phyloP scores from a whole-genome alignment of 176 grass and related monocot species.

The Aegilops tauschii region DNA sequence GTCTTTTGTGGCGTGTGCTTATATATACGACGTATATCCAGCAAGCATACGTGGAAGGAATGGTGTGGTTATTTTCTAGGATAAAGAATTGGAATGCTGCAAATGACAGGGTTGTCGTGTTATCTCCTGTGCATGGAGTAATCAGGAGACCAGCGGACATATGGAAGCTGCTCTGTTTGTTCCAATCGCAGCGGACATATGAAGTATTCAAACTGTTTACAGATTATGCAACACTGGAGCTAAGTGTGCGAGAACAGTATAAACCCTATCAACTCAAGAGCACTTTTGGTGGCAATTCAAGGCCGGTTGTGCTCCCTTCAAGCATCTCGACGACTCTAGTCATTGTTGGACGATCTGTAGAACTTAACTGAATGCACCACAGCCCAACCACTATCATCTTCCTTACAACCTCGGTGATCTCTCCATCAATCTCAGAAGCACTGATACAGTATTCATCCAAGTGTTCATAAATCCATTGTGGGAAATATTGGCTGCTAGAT shows the following conservation, averaged over 20 bases:
- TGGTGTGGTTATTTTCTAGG: background rate
- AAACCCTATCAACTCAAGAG: background rate
- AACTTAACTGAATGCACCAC: slow-evolving; percentile 52
- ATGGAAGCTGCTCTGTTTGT: slow-evolving; percentile 29
- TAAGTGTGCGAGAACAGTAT: background rate
- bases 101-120: background rate
- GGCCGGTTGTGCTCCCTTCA: slow-evolving; percentile 17
- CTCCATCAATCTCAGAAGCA: slow-evolving; percentile 32
- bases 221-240: background rate
- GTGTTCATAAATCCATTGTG: slow-evolving; percentile 40
- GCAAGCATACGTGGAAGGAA: background rate
- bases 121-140: slow-evolving; percentile 20
- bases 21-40: background rate
- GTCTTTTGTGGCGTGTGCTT: background rate
- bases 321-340: slow-evolving; percentile 51
- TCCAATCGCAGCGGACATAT: background rate
- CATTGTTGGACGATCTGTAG: slow-evolving; percentile 47
- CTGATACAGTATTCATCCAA: slow-evolving; percentile 25
- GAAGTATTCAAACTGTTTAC: background rate
- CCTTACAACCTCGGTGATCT: slow-evolving; percentile 33
- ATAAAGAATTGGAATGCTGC: background rate
- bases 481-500: slow-evolving; percentile 39
- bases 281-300: slow-evolving; percentile 38
- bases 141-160: background rate
- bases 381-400: slow-evolving; percentile 50